Conservation (phyloP, 768 basidiomycete species). For the Gymnopilus dilepis region DNA sequence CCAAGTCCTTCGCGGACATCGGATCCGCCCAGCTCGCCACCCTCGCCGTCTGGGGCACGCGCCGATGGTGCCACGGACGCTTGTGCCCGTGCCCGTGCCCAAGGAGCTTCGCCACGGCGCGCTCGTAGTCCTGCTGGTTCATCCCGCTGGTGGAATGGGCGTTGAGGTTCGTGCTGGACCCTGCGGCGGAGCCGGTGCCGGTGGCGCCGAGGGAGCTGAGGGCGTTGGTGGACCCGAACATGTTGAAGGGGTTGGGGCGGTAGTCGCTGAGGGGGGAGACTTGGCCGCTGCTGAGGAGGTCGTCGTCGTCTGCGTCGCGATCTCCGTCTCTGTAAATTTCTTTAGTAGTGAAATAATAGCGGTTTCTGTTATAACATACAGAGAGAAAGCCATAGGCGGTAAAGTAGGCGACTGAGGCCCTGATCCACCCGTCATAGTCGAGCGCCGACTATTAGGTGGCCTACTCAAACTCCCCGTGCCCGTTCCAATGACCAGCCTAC, state of each 20-base stretch:
- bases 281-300: conserved; percentile 79
- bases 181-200: conserved; percentile 25
- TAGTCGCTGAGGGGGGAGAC: conserved; percentile 66
- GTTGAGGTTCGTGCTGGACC: conserved; percentile 33
- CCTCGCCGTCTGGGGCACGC: conserved; percentile 40
- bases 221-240: conserved; percentile 17
- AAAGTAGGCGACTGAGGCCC: conserved; percentile 39
- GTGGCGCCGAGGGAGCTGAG: background rate
- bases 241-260: conserved; percentile 34
- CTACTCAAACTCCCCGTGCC: conserved; percentile 15
- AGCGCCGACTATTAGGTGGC: conserved; percentile 16
- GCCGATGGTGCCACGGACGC: conserved; percentile 41
- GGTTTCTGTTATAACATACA: conserved; percentile 22
- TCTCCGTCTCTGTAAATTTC: conserved; percentile 17
- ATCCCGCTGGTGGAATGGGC: background rate
- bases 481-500: conserved; percentile 21
- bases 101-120: conserved; percentile 38
- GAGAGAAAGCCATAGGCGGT: conserved; percentile 35
- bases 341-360: background rate
- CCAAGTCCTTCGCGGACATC: conserved; percentile 35
- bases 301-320: conserved; percentile 55
- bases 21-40: conserved; percentile 64
- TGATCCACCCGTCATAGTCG: conserved; percentile 13
- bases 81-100: conserved; percentile 51
- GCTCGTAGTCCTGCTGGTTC: conserved; percentile 36